These are phyloP conservation scores for Cyclotella cryptica DNA, from an alignment of 108 stramenopile species.

Conservation along the genomic window DNA sequence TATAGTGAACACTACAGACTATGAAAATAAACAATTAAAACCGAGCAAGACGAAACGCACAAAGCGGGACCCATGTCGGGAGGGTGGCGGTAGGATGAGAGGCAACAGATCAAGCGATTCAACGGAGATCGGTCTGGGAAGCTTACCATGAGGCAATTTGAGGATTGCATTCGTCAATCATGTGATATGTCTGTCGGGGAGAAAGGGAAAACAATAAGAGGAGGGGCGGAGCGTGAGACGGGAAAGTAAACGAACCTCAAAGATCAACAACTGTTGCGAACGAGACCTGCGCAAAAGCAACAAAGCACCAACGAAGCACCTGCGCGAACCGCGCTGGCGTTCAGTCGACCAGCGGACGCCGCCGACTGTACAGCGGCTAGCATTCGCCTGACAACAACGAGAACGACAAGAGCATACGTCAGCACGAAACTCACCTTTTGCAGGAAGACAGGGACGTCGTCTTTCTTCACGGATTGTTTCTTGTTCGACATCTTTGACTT, in stretches of 20 bases:
- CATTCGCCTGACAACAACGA: neutral
- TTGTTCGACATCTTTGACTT: constrained; percentile 42
- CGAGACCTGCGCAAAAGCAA: too few relatives aligned
- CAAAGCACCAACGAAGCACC: too few relatives aligned
- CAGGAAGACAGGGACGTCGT: constrained; percentile 58
- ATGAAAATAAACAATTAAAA: neutral
- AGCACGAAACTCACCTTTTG: constrained; percentile 41
- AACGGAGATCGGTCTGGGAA: neutral
- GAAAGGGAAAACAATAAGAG: neutral
- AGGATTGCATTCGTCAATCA: constrained; percentile 76
- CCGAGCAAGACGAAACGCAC: constrained; percentile 5
- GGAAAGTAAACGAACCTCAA: neutral
- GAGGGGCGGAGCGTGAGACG: neutral
- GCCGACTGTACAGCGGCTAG: neutral
- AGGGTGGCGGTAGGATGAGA: constrained; percentile 28
- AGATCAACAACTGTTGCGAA: too few relatives aligned
- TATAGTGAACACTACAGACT: constrained; percentile 17
- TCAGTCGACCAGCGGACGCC: too few relatives aligned
- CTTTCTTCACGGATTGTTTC: constrained; percentile 44
- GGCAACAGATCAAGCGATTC: constrained; percentile 23
- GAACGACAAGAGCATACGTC: neutral
- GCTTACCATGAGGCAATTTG: constrained; percentile 75
- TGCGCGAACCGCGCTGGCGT: too few relatives aligned
- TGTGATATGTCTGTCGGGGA: constrained; percentile 63
- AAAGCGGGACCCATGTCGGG: constrained; percentile 19